phyloP scores from a whole-genome alignment of 1,139 yeast species.

The Protomyces arabidopsidicola region DNA sequence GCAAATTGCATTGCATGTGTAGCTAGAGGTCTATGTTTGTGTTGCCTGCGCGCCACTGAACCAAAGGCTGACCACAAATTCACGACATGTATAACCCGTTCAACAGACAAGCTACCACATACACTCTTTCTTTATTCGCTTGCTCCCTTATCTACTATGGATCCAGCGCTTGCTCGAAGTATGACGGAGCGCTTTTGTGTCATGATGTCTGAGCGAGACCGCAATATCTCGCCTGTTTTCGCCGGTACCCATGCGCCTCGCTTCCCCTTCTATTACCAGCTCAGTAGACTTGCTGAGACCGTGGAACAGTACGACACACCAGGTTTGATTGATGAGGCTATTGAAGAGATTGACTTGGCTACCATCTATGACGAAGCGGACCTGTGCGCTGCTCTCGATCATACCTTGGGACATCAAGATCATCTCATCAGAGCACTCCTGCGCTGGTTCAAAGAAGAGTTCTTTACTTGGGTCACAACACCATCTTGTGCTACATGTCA shows the following conservation, averaged over 20 bases:
- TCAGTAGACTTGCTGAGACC: background rate
- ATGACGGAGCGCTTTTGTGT: background rate
- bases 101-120: background rate
- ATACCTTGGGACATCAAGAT: constrained; percentile 57
- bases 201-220: background rate
- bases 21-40: background rate
- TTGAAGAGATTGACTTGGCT: constrained; percentile 43
- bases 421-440: constrained; percentile 62
- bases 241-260: background rate
- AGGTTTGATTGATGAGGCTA: constrained; percentile 41
- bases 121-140: background rate
- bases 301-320: constrained; percentile 39
- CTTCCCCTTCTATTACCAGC: background rate
- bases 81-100: too few species aligned
- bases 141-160: background rate
- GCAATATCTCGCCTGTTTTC: background rate
- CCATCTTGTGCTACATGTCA: constrained; percentile 62
- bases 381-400: constrained; percentile 39
- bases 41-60: background rate
- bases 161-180: background rate
- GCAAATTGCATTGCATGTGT: background rate
- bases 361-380: constrained; percentile 43
- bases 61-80: too few species aligned
- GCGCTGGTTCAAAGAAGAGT: constrained; percentile 70
- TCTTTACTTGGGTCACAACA: constrained; percentile 76